Conservation (phyloP, 176 grass and related monocot genomes). For the Aechmea fasciata region DNA sequence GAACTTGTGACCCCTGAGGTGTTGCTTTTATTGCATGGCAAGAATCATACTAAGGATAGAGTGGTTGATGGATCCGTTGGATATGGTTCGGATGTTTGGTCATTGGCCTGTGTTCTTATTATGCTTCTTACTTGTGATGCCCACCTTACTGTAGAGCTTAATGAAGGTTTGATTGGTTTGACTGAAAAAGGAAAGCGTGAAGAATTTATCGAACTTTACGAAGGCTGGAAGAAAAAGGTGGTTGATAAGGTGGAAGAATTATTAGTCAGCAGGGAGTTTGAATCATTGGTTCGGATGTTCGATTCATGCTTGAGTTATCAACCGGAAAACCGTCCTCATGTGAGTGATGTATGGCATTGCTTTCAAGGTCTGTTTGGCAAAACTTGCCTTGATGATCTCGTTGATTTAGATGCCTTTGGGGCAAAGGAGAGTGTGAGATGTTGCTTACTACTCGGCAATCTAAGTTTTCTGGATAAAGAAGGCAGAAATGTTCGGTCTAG, state of each 20-base stretch:
- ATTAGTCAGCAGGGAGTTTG: slow-evolving; percentile 40
- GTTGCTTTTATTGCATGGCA: slow-evolving; percentile 14
- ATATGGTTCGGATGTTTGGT: slow-evolving; percentile 62
- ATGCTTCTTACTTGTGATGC: slow-evolving; percentile 50
- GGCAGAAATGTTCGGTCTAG: slow-evolving; percentile 19
- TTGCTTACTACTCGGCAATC: slow-evolving; percentile 39
- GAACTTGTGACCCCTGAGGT: slow-evolving; percentile 45
- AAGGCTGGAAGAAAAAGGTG: slow-evolving; percentile 57
- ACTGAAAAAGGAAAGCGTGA: slow-evolving; percentile 8
- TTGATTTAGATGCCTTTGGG: slow-evolving; percentile 23
- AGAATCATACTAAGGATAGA: not conserved
- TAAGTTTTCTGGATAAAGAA: slow-evolving; percentile 25
- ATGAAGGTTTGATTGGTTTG: slow-evolving; percentile 12
- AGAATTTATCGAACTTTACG: slow-evolving; percentile 40
- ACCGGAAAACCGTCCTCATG: slow-evolving; percentile 35
- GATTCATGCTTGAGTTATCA: slow-evolving; percentile 59
- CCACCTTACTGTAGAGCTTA: slow-evolving; percentile 25
- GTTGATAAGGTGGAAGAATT: slow-evolving; percentile 30
- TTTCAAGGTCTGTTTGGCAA: slow-evolving; percentile 27
- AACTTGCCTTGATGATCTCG: slow-evolving; percentile 21
- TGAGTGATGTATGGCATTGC: slow-evolving; percentile 48
- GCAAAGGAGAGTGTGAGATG: slow-evolving; percentile 34
- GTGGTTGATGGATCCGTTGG: slow-evolving; percentile 26
- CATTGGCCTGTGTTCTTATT: slow-evolving; percentile 54
- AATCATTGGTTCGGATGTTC: slow-evolving; percentile 32